Evolutionary conservation across 495 filamentous ascomycete genomes (phyloP).

Genomic region (Parathielavia hyrcaniae): DNA sequence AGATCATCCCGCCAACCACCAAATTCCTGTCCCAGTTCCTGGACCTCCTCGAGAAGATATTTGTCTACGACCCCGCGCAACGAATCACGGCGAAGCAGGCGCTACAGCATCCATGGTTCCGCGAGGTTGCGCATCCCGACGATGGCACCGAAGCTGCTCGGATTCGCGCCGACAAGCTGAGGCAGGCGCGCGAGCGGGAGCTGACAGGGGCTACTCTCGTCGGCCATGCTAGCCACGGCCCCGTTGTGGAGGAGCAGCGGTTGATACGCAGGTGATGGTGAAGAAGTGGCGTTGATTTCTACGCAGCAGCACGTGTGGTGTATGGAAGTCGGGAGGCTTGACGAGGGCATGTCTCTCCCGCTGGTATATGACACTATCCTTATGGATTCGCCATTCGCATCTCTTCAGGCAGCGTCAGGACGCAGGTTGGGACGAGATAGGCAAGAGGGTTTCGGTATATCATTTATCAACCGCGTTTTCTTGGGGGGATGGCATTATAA

Average conservation of each 20-base stretch:
- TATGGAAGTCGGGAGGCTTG: slow-evolving; percentile 6
- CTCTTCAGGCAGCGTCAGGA: slow-evolving; percentile 1
- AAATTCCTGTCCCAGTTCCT: slow-evolving; percentile 79
- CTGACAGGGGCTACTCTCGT: not conserved
- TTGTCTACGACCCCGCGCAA: slow-evolving; percentile 86
- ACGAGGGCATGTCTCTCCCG: slow-evolving; percentile 22
- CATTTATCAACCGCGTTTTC: slow-evolving; percentile 3
- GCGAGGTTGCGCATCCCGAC: slow-evolving; percentile 68
- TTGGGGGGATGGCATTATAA: slow-evolving; percentile 7
- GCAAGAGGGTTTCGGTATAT: slow-evolving; percentile 2
- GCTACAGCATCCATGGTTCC: slow-evolving; percentile 90
- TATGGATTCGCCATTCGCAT: slow-evolving; percentile 12
- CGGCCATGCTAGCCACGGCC: slow-evolving; percentile 6
- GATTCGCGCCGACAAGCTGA: slow-evolving; percentile 54
- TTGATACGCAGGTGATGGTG: slow-evolving; percentile 4
- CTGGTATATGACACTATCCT: slow-evolving; percentile 20
- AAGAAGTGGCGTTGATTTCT: slow-evolving; percentile 12
- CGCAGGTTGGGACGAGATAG: not conserved
- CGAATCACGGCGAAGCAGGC: slow-evolving; percentile 90
- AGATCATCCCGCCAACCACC: slow-evolving; percentile 76
- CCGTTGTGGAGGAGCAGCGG: slow-evolving; percentile 5
- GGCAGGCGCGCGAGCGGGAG: slow-evolving; percentile 16
- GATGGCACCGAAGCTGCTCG: slow-evolving; percentile 90
- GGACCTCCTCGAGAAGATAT: slow-evolving; percentile 82
- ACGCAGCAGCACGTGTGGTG: slow-evolving; percentile 8